Evolutionary conservation across 83 land plant genomes (phyloP), one percentile per base, ranked within the genome.

Genomic region (Diphasiastrum complanatum): DNA sequence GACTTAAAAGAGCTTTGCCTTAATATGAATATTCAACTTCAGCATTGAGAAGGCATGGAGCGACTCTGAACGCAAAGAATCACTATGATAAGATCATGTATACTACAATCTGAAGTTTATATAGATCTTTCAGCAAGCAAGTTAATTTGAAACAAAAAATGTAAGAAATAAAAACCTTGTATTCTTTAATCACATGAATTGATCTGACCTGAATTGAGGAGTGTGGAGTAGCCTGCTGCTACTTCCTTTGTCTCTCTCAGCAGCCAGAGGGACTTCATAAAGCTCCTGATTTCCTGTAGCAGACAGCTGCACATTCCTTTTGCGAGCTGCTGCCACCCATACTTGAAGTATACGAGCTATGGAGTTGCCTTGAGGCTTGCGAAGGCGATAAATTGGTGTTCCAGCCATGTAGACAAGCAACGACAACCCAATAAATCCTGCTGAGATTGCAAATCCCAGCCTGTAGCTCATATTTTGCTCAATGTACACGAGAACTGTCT

Each of bases 171-270:
- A n/a, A n/a, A n/a, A n/a, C n/a, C n/a, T n/a, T n/a, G n/a, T n/a
- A n/a, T n/a, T n/a, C n/a, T n/a, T n/a, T n/a, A n/a, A n/a, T n/a
- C n/a, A n/a, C n/a, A n/a, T n/a, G n/a, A n/a, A n/a, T n/a, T n/a
- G n/a, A n/a, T n/a, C n/a, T n/a, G 68, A 81, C 84, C 25, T 78
- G 45, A 81, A 56, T 8, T 75, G 72, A 2, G 75, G 35, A 10
- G 88, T 74, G 33, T 78, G 79, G 35, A 69, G 22, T 36, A 81
- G 77, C 25, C 11, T 30, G 41, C 63, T 14, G n/a, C 56, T 48
- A n/a, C n/a, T n/a, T n/a, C n/a, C n/a, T 71, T 49, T 63, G 69
- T 66, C 11, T 67, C 55, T 33, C 35, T 18, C 45, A 41, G n/a
- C 18, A n/a, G n/a, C n/a, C n/a, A n/a, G n/a, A 41, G n/a, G 12